phyloP scores from a whole-genome alignment of 2,329 filamentous ascomycete genomes.

The Fusarium phyllophilum region DNA sequence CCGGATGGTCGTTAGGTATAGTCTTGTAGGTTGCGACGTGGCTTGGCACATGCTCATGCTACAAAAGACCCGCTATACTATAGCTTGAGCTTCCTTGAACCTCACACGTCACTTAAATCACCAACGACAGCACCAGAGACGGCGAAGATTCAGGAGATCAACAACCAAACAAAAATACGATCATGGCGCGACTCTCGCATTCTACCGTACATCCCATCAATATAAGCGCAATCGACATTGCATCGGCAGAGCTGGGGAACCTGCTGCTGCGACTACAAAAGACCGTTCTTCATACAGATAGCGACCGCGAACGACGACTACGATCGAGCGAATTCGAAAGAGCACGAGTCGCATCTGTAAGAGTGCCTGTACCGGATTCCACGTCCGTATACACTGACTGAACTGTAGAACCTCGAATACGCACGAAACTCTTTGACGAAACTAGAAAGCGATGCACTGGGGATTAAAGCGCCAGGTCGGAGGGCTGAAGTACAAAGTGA shows the following conservation, averaged over 20 bases:
- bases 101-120: conserved; percentile 45
- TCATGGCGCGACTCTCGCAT: conserved; percentile 45
- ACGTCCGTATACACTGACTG: conserved; percentile 5
- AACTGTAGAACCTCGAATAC: conserved; percentile 73
- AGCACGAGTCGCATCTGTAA: conserved; percentile 53
- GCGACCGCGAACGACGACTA: conserved; percentile 67
- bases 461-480: conserved; percentile 66
- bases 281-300: conserved; percentile 69
- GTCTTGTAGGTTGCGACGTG: conserved; percentile 31
- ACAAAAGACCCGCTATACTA: conserved; percentile 33
- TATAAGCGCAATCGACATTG: conserved; percentile 43
- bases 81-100: conserved; percentile 33
- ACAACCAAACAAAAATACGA: conserved; percentile 27
- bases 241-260: conserved; percentile 65
- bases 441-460: conserved; percentile 74
- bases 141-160: conserved; percentile 5
- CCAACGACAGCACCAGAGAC: conserved; percentile 15
- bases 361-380: conserved; percentile 29
- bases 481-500: conserved; percentile 71
- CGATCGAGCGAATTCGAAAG: conserved; percentile 74
- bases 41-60: conserved; percentile 43
- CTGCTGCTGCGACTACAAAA: conserved; percentile 74
- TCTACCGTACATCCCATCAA: conserved; percentile 10
- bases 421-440: conserved; percentile 74
- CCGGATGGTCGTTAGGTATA: not conserved